Base-by-base conservation (phyloP, 2,329 filamentous ascomycete genomes). In the Byssoonygena ceratinophila region DNA sequence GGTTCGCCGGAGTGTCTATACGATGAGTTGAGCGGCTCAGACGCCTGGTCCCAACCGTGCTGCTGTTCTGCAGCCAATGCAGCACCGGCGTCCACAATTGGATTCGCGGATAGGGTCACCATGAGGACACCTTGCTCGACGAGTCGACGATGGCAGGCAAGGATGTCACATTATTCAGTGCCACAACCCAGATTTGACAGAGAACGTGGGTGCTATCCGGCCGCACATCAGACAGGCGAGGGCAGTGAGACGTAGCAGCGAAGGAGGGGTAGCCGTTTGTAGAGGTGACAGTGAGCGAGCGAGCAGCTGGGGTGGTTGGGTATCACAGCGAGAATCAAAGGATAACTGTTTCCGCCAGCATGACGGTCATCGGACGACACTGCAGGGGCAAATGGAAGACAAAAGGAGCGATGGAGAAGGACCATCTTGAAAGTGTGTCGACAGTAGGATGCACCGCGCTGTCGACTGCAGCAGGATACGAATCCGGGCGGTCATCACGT, bases 381-480 rank as follows among this genome's bases (percentile, higher is more conserved):
- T 16, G 29, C 29, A 23, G 20, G 34, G 18, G n/a, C 12, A 16
- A 34, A 36, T 32, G 45, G 32, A 7, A 2, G 45, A 46, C 16
- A n/a, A 44, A 16, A 31, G 20, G 9, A 29, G 23, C 27, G n/a
- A 34, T 32, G 29, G 27, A 22, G 18, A 32, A n/a, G 12, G 41
- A 45, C 25, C n/a, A 29, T 31, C 16, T 18, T 31, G 27, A 20
- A 45, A 11, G 22, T 6, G 16, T 11, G 37, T 25, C 14, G 43
- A 32, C 4, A 20, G 39, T 43, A 44, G 39, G 39, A 41, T 23
- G 39, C 39, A 23, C 39, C 11, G 14, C 11, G 12, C 12, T 16
- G 8, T 49, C 51, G 50, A 54, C 51, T 54, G 54, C 54, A 51
- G 54, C 55, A 57, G 54, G 55, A 55, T 50, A 54, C 55, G 55